These are phyloP conservation scores for Rhizopus stolonifer DNA, from an alignment of 371 early-diverging fungal species.

Conservation along the genomic window DNA sequence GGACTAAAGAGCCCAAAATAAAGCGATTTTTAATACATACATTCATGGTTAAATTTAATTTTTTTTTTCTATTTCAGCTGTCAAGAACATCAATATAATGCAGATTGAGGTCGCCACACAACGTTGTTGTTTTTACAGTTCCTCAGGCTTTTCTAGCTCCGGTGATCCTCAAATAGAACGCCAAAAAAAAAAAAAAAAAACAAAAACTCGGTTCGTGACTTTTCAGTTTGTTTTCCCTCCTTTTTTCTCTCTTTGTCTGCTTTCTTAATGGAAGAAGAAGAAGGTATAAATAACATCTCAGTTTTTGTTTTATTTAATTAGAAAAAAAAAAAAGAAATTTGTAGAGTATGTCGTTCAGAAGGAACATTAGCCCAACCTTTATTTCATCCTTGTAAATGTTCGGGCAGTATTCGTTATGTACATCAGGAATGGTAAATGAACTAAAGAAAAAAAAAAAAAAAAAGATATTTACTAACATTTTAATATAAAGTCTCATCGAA, in stretches of 20 bases:
- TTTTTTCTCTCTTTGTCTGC: not conserved
- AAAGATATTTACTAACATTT: slow-evolving; percentile 2
- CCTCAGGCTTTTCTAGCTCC: too few species aligned
- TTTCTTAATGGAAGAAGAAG: slow-evolving; percentile 16
- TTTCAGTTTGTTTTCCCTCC: not conserved
- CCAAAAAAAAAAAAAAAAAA: too few species aligned
- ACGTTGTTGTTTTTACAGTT: too few species aligned
- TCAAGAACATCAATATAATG: too few species aligned
- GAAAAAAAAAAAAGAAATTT: slow-evolving; percentile 63
- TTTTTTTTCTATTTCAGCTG: too few species aligned
- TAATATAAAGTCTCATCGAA: slow-evolving; percentile 68
- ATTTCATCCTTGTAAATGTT: slow-evolving; percentile 92
- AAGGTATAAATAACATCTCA: slow-evolving; percentile 9
- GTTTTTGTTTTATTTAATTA: too few species aligned
- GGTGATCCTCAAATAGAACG: too few species aligned
- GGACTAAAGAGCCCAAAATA: too few species aligned
- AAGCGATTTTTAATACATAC: too few species aligned
- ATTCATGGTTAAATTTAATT: too few species aligned
- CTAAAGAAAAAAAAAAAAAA: not conserved
- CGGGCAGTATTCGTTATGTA: slow-evolving; percentile 89
- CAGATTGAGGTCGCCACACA: too few species aligned
- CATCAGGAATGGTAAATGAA: slow-evolving; percentile 81
- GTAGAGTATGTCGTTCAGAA: slow-evolving; percentile 89
- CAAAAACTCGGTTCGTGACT: not conserved
- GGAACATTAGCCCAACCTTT: slow-evolving; percentile 79